Conservation (phyloP, 2,329 filamentous ascomycete species). For the Amauroascus niger region DNA sequence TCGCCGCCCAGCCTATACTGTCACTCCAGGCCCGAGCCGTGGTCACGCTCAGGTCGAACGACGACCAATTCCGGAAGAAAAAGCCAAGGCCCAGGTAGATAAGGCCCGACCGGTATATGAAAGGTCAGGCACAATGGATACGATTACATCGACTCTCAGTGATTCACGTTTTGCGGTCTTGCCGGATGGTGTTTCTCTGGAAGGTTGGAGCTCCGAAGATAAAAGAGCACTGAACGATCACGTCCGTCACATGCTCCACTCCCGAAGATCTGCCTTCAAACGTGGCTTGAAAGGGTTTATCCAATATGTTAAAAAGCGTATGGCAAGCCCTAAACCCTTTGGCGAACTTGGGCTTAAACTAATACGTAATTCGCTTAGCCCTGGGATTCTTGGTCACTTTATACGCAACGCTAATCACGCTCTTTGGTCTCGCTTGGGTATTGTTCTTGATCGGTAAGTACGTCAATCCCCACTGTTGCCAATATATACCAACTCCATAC, state of each 20-base stretch:
- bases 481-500: background rate
- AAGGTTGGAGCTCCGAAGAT: conserved; percentile 66
- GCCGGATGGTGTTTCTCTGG: conserved; percentile 60
- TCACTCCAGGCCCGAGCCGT: conserved; percentile 41
- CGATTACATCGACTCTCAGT: conserved; percentile 58
- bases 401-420: conserved; percentile 71
- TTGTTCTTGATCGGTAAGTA: conserved; percentile 67
- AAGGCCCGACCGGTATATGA: conserved; percentile 12
- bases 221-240: conserved; percentile 72
- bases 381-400: conserved; percentile 75
- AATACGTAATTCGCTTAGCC: conserved; percentile 34
- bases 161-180: conserved; percentile 69
- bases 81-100: conserved; percentile 18
- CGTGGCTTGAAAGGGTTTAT: conserved; percentile 68
- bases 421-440: conserved; percentile 81
- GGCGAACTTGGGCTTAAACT: conserved; percentile 15
- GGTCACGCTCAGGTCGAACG: background rate
- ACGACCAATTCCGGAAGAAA: conserved; percentile 1
- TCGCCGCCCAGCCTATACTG: conserved; percentile 65
- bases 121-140: conserved; percentile 49
- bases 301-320: conserved; percentile 63
- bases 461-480: background rate
- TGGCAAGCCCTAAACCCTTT: conserved; percentile 24
- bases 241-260: conserved; percentile 80
- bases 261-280: conserved; percentile 67